Evolutionary conservation across 306 rosid species (phyloP).

Genomic region (Prunus davidiana): DNA sequence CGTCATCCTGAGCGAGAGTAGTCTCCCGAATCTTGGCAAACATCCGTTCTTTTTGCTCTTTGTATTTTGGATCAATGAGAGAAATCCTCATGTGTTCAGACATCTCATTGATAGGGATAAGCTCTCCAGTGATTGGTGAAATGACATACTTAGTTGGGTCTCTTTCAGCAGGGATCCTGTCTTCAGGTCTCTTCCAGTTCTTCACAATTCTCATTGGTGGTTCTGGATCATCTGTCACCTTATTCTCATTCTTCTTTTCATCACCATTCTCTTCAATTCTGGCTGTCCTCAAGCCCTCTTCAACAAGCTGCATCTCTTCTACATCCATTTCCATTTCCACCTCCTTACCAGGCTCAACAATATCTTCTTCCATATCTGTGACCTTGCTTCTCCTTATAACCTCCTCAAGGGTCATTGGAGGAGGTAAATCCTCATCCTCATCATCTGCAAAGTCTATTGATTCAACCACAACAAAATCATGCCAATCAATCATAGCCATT

Average conservation of each 20-base stretch:
- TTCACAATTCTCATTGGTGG: constrained; percentile 94
- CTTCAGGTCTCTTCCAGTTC: constrained; percentile 99
- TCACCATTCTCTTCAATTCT: constrained; percentile 66
- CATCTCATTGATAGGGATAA: constrained; percentile 85
- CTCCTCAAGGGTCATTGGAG: constrained; percentile 92
- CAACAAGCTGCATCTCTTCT: constrained; percentile 92
- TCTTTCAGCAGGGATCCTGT: constrained; percentile 74
- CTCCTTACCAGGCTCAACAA: constrained; percentile 78
- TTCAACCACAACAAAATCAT: constrained; percentile 98
- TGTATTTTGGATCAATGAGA: constrained; percentile 94
- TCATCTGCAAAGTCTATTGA: constrained; percentile 90
- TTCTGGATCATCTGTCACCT: constrained; percentile 65
- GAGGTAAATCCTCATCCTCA: constrained; percentile 93
- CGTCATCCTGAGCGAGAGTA: constrained; percentile 94
- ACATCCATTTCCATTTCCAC: constrained; percentile 98
- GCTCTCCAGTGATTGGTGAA: constrained; percentile 91
- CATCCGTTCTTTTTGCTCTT: constrained; percentile 96
- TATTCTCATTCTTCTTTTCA: constrained; percentile 55
- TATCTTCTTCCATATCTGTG: constrained; percentile 65
- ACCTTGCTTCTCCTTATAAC: constrained; percentile 91
- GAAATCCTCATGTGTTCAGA: constrained; percentile 97
- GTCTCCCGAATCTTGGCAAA: constrained; percentile 98
- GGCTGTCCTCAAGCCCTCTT: constrained; percentile 83
- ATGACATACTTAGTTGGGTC: constrained; percentile 81
- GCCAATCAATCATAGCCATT: constrained; percentile 99